Evolutionary conservation across 1,284 basidiomycete genomes (phyloP).

Genomic region (Trichosporon sp.): DNA sequence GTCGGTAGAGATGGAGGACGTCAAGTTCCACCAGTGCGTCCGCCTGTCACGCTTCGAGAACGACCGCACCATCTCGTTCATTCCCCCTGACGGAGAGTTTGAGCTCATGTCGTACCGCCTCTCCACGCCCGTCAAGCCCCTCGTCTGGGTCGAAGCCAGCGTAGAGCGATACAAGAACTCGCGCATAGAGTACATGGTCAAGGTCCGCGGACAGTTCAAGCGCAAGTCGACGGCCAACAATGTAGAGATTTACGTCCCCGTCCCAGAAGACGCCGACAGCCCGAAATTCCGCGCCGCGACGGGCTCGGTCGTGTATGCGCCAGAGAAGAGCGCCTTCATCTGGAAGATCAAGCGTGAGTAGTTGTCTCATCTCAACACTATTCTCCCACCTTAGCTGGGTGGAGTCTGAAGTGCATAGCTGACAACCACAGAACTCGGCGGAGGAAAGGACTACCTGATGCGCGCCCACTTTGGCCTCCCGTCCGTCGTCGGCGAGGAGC

Average conservation of each 20-base stretch:
- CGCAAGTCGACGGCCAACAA: slow-evolving; percentile 93
- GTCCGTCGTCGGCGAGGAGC: slow-evolving; percentile 75
- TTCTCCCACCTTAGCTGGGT: too few relatives aligned
- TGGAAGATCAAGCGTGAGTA: slow-evolving; percentile 83
- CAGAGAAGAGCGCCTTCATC: slow-evolving; percentile 91
- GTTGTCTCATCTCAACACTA: background rate
- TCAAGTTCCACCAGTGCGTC: slow-evolving; percentile 99
- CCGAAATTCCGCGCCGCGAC: slow-evolving; percentile 73
- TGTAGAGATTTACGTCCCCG: slow-evolving; percentile 95
- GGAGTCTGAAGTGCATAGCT: too few relatives aligned
- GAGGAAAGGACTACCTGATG: slow-evolving; percentile 90
- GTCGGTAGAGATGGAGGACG: slow-evolving; percentile 99
- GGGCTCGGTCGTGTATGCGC: slow-evolving; percentile 90
- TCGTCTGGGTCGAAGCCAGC: slow-evolving; percentile 96
- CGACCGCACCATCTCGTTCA: slow-evolving; percentile 98
- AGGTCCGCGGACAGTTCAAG: slow-evolving; percentile 97
- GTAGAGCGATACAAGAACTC: slow-evolving; percentile 92
- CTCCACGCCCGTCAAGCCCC: slow-evolving; percentile 91
- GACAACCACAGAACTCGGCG: slow-evolving; percentile 57
- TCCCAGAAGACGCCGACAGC: slow-evolving; percentile 96
- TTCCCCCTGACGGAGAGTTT: slow-evolving; percentile 98
- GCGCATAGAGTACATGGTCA: slow-evolving; percentile 96
- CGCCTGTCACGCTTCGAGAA: slow-evolving; percentile 99
- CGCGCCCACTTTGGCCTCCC: slow-evolving; percentile 91
- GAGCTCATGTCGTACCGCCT: slow-evolving; percentile 97